Evolutionary conservation across 495 filamentous ascomycete species (phyloP).

Genomic region (Pyronema omphalodes): DNA sequence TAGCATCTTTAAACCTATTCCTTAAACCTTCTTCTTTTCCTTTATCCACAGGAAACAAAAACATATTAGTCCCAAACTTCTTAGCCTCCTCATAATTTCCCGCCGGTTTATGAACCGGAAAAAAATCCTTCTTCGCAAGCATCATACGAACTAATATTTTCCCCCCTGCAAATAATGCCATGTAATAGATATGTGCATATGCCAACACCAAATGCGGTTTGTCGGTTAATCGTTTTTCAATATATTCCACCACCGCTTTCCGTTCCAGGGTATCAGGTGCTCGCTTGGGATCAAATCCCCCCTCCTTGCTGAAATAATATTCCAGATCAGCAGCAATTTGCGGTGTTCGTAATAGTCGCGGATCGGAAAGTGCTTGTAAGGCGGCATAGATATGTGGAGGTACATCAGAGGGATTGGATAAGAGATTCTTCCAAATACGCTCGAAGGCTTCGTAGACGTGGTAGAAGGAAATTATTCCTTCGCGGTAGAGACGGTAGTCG

Average conservation of each 20-base stretch:
- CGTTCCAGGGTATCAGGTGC: constrained; percentile 1
- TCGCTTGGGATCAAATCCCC: not conserved
- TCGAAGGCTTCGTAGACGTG: constrained; percentile 21
- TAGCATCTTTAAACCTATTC: constrained; percentile 12
- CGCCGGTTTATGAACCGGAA: constrained; percentile 6
- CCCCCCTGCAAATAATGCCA: constrained; percentile 23
- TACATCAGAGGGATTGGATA: constrained; percentile 8
- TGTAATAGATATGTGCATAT: constrained; percentile 22
- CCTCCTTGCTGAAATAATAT: constrained; percentile 8
- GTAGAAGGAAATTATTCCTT: constrained; percentile 18
- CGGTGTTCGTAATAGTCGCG: constrained; percentile 9
- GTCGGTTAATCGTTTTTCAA: constrained; percentile 7
- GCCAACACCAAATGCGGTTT: constrained; percentile 18
- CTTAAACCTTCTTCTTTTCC: constrained; percentile 11
- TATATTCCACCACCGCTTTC: constrained; percentile 7
- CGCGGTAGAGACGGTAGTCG: constrained; percentile 19
- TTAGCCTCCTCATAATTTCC: constrained; percentile 9
- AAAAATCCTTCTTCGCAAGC: constrained; percentile 11
- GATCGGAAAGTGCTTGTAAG: constrained; percentile 12
- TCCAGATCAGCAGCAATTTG: constrained; percentile 12
- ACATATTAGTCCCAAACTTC: constrained; percentile 10
- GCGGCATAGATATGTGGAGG: constrained; percentile 8
- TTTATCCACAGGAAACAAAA: constrained; percentile 15
- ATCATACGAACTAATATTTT: constrained; percentile 17
- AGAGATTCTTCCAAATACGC: constrained; percentile 10